Evolutionary conservation across 176 grass and related monocot species (phyloP), one percentile per base, ranked within the genome.

Genomic region (Bothriochloa decipiens): DNA sequence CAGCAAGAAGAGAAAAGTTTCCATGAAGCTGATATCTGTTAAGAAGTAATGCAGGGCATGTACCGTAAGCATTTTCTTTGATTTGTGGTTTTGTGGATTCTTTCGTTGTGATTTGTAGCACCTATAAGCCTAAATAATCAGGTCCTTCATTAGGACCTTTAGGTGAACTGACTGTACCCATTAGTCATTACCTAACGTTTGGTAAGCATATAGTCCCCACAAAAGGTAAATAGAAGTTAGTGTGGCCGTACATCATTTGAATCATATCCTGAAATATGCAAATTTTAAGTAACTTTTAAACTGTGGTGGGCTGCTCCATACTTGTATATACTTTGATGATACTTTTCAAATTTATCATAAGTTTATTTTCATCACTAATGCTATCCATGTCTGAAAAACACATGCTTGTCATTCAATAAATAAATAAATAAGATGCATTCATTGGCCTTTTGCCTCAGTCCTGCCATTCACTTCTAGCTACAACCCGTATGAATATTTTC

Each of bases 1-100:
- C 36, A 87, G 89, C 7, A 83, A 66, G 68, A 40, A 81, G 73
- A 70, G 57, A 41, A 68, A 69, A 55, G 77, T 35, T 89, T 91
- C 77, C 42, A 11, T 86, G 86, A 90, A 86, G 87, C 87, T 82
- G 88, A 86, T 75, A 65, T 83, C 76, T 85, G 82, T 66, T 89
- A 83, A 64, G 71, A 95, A 79, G 85, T 90, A 92, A 72, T 60
- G 74, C 20, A 18, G 64, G 75, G 2, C 47, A 76, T 45, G 62
- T 22, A 72, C 10, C 10, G 16, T 28, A 49, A 70, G 47, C 40
- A 47, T 65, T 62, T n/a, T 81, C 36, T 4, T 86, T 28, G 29
- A 72, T 77, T 39, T 22, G 5, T 39, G 23, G 14, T 85, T 61
- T 4, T 50, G 25, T 79, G 23, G 58, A 20, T 46, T 46, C 9